A percentile compares a stretch with the other conserved stretches of the same genome.
These are phyloP conservation scores for Curvularia sp. DNA, from an alignment of 2,329 filamentous ascomycete genomes.

Conservation along the genomic window DNA sequence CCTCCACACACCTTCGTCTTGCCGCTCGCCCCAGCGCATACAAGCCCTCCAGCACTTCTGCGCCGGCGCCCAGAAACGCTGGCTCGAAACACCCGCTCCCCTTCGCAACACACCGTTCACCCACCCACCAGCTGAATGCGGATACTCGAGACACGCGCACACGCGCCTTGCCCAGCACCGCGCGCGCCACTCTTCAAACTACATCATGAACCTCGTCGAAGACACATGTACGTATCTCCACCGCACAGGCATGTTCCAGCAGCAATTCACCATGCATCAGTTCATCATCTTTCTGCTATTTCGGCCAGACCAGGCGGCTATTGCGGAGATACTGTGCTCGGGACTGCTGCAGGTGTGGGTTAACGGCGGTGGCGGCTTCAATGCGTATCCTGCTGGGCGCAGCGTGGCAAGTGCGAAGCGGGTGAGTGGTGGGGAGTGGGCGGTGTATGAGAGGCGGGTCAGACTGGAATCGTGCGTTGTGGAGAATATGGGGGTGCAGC, in stretches of 20 bases:
- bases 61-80: conserved; percentile 24
- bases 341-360: conserved; percentile 40
- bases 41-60: conserved; percentile 28
- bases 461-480: conserved; percentile 20
- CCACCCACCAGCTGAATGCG: conserved; percentile 36
- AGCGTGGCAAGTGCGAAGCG: conserved; percentile 32
- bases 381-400: conserved; percentile 37
- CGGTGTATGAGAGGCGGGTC: conserved; percentile 18
- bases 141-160: conserved; percentile 34
- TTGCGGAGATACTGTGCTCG: conserved; percentile 44
- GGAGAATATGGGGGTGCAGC: conserved; percentile 23
- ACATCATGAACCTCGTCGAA: conserved; percentile 43
- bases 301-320: conserved; percentile 27
- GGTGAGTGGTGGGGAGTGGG: conserved; percentile 27
- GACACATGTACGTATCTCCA: conserved; percentile 35
- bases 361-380: conserved; percentile 38
- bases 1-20: conserved; percentile 21
- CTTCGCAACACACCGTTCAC: conserved; percentile 24
- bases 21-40: conserved; percentile 26
- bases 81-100: conserved; percentile 16
- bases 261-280: conserved; percentile 38
- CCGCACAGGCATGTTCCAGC: conserved; percentile 1
- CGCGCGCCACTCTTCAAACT: conserved; percentile 32
- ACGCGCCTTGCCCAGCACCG: conserved; percentile 35
- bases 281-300: conserved; percentile 42